A percentile compares a stretch with the other conserved stretches of the same genome.
Evolutionary conservation across 1,284 basidiomycete genomes (phyloP).

Genomic region (Athelia psychrophila): DNA sequence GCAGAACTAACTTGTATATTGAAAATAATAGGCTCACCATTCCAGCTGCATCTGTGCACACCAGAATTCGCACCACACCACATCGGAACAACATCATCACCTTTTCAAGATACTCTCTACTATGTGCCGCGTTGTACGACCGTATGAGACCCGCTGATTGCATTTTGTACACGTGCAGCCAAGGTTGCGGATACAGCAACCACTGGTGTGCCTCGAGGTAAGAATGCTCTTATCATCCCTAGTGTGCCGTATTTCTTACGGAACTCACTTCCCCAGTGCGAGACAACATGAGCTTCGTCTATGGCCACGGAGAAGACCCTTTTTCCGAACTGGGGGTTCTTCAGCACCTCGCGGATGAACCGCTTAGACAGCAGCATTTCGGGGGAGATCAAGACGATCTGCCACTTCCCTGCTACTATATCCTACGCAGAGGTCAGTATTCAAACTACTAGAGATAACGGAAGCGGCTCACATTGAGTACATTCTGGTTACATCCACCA

Average conservation of each 20-base stretch:
- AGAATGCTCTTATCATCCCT: constrained; percentile 30
- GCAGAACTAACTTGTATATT: neutral
- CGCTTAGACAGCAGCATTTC: constrained; percentile 33
- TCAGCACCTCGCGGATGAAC: constrained; percentile 30
- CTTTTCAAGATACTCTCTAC: constrained; percentile 11
- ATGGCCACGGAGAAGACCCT: constrained; percentile 29
- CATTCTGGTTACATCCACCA: constrained; percentile 12
- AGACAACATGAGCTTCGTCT: constrained; percentile 38
- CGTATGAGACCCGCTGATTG: constrained; percentile 18
- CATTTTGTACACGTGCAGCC: constrained; percentile 20
- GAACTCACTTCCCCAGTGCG: constrained; percentile 38
- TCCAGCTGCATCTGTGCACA: constrained; percentile 34
- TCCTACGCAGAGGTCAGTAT: constrained; percentile 17
- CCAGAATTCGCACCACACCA: constrained; percentile 23
- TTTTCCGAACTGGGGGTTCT: constrained; percentile 21
- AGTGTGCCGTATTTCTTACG: constrained; percentile 35
- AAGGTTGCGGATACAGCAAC: constrained; percentile 39
- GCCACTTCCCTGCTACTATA: constrained; percentile 24
- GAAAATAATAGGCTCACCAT: too few relatives aligned
- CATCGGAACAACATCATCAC: constrained; percentile 20
- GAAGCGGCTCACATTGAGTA: constrained; percentile 7
- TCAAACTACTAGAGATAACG: neutral
- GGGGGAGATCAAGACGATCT: constrained; percentile 35
- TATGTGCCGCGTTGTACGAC: constrained; percentile 24
- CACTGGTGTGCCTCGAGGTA: constrained; percentile 29